These are phyloP conservation scores for Takakia lepidozioides DNA, from an alignment of 225 moss, liverwort and hornwort genomes.

Conservation along the genomic window DNA sequence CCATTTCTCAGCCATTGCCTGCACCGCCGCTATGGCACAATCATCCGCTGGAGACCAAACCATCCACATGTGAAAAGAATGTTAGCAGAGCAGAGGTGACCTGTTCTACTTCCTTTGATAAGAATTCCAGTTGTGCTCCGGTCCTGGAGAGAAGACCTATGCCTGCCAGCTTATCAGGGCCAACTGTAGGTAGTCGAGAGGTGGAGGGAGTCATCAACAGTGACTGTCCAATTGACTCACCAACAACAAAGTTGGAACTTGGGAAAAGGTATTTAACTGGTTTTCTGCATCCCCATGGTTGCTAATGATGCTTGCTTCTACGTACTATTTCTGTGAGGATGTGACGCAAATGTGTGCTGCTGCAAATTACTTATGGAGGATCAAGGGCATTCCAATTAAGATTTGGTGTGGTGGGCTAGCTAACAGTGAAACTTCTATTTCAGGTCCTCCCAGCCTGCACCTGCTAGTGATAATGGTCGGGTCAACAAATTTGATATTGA, in stretches of 20 bases:
- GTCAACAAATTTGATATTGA: conserved; percentile 50
- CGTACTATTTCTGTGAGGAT: too few relatives aligned
- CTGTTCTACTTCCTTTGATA: conserved; percentile 20
- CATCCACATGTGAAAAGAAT: conserved; percentile 27
- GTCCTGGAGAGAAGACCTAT: conserved; percentile 27
- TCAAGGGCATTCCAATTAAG: too few relatives aligned
- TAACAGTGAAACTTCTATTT: not conserved
- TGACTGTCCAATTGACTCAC: conserved; percentile 9
- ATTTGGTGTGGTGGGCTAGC: too few relatives aligned
- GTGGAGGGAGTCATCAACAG: conserved; percentile 12
- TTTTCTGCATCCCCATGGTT: too few relatives aligned
- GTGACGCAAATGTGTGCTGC: too few relatives aligned
- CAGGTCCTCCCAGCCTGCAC: conserved; percentile 40
- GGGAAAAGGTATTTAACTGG: conserved; percentile 68
- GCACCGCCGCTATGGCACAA: conserved; percentile 5
- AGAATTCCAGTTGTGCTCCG: conserved; percentile 21
- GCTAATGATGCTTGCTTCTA: too few relatives aligned
- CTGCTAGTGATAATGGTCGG: conserved; percentile 28
- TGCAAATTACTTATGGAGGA: not conserved
- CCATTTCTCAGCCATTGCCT: too few relatives aligned
- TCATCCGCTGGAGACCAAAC: conserved; percentile 36
- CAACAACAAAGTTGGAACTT: conserved; percentile 31
- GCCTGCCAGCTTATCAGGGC: conserved; percentile 4
- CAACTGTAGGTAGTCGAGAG: conserved; percentile 6
- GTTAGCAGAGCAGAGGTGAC: conserved; percentile 22